Evolutionary conservation across 345 rosid genomes (phyloP).

Genomic region (Moricandia moricandioides): DNA sequence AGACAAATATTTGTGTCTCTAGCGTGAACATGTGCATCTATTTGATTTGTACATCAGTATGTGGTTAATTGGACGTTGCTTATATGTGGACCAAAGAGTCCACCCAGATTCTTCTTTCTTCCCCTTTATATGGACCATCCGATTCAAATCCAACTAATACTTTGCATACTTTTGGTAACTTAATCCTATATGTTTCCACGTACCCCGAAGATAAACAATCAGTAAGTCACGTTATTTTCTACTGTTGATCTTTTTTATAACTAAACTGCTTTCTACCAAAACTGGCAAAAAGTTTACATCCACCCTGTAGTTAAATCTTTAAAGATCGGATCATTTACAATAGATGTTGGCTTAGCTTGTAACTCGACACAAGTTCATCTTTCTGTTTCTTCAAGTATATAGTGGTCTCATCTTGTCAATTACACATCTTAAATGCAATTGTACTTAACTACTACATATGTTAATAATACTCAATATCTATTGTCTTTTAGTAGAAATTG

Average conservation of each 20-base stretch:
- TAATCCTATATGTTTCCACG: not conserved
- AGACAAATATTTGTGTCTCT: slow-evolving; percentile 16
- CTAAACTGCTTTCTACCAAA: not conserved
- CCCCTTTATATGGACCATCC: slow-evolving; percentile 15
- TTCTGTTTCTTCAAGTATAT: not conserved
- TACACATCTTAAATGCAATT: not conserved
- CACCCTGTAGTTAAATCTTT: not conserved
- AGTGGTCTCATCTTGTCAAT: not conserved
- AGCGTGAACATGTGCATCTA: slow-evolving; percentile 11
- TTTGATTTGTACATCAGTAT: slow-evolving; percentile 7
- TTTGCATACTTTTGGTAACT: not conserved
- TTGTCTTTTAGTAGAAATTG: not conserved
- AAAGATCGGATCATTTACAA: not conserved
- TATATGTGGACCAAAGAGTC: slow-evolving; percentile 25
- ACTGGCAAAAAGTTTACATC: not conserved
- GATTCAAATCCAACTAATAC: slow-evolving; percentile 14
- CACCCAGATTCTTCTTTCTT: slow-evolving; percentile 2
- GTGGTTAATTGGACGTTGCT: slow-evolving; percentile 20
- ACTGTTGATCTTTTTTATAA: not conserved
- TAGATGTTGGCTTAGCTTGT: not conserved
- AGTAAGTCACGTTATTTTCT: not conserved
- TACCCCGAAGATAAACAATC: not conserved
- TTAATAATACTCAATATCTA: not conserved
- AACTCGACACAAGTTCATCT: not conserved
- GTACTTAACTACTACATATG: not conserved